Conservation (phyloP, 1,139 yeast species). For the Blastobotrys arbuscula region DNA sequence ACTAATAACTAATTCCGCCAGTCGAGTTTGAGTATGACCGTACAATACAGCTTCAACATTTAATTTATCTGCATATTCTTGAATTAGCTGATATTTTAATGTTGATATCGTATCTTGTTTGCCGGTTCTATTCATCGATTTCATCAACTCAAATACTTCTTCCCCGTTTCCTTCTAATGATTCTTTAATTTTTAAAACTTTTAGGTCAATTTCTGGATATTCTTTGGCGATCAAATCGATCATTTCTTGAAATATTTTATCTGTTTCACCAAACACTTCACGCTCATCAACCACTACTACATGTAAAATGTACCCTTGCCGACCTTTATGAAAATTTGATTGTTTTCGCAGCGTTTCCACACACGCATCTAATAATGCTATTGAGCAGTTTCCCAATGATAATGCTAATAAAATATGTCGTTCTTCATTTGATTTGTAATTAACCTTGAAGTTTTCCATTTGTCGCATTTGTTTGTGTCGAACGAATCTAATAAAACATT, state of each 20-base stretch:
- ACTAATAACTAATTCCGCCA: slow-evolving; percentile 75
- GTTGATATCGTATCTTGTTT: slow-evolving; percentile 52
- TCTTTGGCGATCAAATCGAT: slow-evolving; percentile 23
- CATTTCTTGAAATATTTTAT: slow-evolving; percentile 10
- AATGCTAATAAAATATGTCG: slow-evolving; percentile 50
- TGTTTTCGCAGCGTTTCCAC: slow-evolving; percentile 60
- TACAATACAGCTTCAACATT: slow-evolving; percentile 52
- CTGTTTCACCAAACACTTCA: slow-evolving; percentile 17
- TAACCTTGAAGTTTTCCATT: slow-evolving; percentile 72
- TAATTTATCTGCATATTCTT: slow-evolving; percentile 43
- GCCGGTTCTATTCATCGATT: slow-evolving; percentile 20
- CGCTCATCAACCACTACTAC: slow-evolving; percentile 50
- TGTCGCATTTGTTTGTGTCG: slow-evolving; percentile 75
- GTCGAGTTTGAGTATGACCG: slow-evolving; percentile 76
- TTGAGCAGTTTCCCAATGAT: slow-evolving; percentile 61
- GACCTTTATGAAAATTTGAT: slow-evolving; percentile 50
- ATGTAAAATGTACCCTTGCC: slow-evolving; percentile 60
- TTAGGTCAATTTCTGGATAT: slow-evolving; percentile 25
- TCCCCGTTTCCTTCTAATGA: neutral
- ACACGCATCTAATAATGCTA: slow-evolving; percentile 63
- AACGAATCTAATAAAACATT: slow-evolving; percentile 68
- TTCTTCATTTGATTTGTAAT: slow-evolving; percentile 33
- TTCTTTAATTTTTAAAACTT: slow-evolving; percentile 16
- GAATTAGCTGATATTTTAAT: slow-evolving; percentile 46
- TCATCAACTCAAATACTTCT: slow-evolving; percentile 2